Conservation (phyloP, 257 asterid species). For the Solanum habrochaites region DNA sequence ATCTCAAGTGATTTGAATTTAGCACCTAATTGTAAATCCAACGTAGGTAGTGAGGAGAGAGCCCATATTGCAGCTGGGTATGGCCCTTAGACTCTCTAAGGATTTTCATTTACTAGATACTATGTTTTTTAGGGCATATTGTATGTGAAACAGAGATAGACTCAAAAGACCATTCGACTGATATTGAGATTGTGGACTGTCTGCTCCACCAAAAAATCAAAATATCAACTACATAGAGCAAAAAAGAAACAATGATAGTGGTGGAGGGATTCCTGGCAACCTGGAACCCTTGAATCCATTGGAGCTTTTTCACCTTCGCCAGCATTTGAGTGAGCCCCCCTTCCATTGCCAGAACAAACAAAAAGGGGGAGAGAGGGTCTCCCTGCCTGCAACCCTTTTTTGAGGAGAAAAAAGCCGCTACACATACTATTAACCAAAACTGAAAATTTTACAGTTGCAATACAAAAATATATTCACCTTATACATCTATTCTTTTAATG, state of each 20-base stretch:
- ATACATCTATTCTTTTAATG: no score
- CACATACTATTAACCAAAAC: background rate
- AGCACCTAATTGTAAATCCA: background rate
- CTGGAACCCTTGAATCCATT: background rate
- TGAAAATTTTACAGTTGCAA: background rate
- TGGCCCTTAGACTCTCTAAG: background rate
- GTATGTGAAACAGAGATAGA: background rate
- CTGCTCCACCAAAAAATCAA: background rate
- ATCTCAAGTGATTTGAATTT: background rate
- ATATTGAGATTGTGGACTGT: background rate
- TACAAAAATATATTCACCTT: background rate
- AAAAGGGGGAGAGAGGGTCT: background rate
- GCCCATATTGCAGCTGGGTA: background rate
- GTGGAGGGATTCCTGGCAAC: background rate
- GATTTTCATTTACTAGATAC: background rate
- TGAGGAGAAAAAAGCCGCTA: background rate
- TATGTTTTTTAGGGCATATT: background rate
- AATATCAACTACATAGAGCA: background rate
- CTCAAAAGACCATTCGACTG: background rate
- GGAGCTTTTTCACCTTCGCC: background rate
- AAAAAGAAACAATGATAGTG: background rate
- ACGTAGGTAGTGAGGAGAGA: background rate
- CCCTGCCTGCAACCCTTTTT: background rate
- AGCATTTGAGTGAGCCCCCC: background rate
- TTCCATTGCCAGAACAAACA: background rate